Percentiles rank a stretch among this genome's conserved stretches.
phyloP scores from a whole-genome alignment of 83 land plant species.

The Picea abies region DNA sequence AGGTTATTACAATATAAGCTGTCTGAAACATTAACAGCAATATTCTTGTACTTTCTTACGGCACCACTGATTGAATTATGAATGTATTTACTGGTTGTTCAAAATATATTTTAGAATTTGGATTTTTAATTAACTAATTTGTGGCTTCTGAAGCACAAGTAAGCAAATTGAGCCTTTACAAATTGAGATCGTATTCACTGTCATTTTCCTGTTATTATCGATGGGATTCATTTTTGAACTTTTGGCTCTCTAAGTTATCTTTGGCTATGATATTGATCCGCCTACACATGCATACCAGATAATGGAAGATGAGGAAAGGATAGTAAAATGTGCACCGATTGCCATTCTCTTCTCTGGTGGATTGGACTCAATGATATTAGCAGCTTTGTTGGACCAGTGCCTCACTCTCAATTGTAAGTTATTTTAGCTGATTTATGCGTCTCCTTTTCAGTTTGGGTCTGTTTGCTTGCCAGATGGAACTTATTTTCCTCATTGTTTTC shows the following conservation, averaged over 20 bases:
- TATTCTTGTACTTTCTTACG: no score
- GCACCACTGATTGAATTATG: neutral
- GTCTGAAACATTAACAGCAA: neutral
- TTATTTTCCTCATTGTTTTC: neutral
- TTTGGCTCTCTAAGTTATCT: neutral
- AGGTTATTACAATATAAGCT: neutral
- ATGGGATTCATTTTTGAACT: neutral
- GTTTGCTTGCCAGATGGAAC: neutral
- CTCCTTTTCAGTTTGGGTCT: neutral
- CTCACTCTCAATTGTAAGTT: constrained; percentile 73
- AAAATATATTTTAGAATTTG: neutral
- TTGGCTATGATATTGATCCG: constrained; percentile 1
- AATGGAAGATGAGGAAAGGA: neutral
- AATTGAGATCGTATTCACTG: no score
- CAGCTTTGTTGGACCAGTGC: constrained; percentile 86
- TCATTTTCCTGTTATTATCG: no score
- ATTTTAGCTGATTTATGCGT: neutral
- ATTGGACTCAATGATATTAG: constrained; percentile 95
- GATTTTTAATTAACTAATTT: no score
- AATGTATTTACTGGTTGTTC: neutral
- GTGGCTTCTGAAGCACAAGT: no score
- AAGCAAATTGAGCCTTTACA: no score
- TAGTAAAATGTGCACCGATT: constrained; percentile 49
- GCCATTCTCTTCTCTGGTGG: constrained; percentile 99
- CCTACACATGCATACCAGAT: constrained; percentile 17